Evolutionary conservation across 257 asterid species (phyloP).

Genomic region (Przewalskia tangutica): DNA sequence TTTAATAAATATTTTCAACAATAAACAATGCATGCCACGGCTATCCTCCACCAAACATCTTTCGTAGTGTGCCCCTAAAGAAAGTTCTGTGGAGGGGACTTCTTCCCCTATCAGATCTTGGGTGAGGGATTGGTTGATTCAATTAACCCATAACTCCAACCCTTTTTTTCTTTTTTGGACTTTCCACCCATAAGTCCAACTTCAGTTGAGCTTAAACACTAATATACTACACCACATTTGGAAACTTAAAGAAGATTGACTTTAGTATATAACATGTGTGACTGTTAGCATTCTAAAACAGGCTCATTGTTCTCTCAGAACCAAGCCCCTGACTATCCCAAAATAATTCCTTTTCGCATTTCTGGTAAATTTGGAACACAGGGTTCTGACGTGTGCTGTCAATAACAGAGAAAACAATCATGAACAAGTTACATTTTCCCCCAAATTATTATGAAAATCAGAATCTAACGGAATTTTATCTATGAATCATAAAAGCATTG

Average conservation of each 20-base stretch:
- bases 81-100: neutral
- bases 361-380: neutral
- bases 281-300: neutral
- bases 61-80: neutral
- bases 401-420: neutral
- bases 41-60: neutral
- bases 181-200: neutral
- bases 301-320: neutral
- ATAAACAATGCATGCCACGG: neutral
- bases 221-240: no score
- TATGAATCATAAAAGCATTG: neutral
- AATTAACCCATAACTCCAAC: neutral
- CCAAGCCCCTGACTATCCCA: neutral
- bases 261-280: neutral
- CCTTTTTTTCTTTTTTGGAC: neutral
- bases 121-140: neutral
- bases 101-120: neutral
- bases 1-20: no score
- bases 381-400: neutral
- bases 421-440: neutral
- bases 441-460: neutral
- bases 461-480: neutral
- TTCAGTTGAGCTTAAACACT: no score
- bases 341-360: neutral
- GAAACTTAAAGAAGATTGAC: no score